Evolutionary conservation across 208 protist species (phyloP), one percentile per base, ranked within the genome.

Genomic region (Trypanosoma mega): DNA sequence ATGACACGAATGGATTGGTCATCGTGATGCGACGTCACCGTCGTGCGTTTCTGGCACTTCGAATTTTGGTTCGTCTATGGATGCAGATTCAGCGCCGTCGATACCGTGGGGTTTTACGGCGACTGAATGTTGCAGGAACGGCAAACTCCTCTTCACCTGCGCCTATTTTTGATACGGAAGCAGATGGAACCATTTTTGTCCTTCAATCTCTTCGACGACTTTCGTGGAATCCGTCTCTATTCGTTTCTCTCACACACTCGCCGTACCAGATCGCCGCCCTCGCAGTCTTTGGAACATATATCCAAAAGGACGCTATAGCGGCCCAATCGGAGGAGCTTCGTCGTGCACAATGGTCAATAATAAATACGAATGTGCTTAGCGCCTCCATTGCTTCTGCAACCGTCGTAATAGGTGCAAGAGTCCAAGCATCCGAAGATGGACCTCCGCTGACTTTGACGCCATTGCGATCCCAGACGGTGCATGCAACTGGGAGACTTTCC

Each of bases 221-320:
- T 44, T 79, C 76, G 12, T 26, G 49, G 1, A 59, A 83, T 60
- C 62, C 76, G 5, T 66, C 51, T 23, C 51, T 80, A 26, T 90
- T 84, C 58, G 72, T 80, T 44, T 53, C 78, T 14, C 76, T 89
- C 9, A 78, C 80, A 3, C 77, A 68, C 48, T 89, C 87, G 29
- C 78, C 81, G 29, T 63, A 85, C 49, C 81, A 90, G 71, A 78
- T 79, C 33, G 66, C 76, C 2, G 71, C 78, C 29, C 31, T 72
- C 5, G 46, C 65, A 1, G 26, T 65, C 2, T 72, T 72, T 47
- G 65, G 56, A 1, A 52, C 65, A 0, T 60, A 64, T 33, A 20
- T 64, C 11, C 33, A 33, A 1, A 36, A 48, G 2, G 56, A 50
- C 2, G 23, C 12, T 33, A 56, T 64, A 9, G 1, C 30, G 48